Percentiles rank a stretch among this genome's conserved stretches.
These are phyloP conservation scores for Centrapalus pauciflorus DNA, from an alignment of 129 eudicot species.

Conservation along the genomic window DNA sequence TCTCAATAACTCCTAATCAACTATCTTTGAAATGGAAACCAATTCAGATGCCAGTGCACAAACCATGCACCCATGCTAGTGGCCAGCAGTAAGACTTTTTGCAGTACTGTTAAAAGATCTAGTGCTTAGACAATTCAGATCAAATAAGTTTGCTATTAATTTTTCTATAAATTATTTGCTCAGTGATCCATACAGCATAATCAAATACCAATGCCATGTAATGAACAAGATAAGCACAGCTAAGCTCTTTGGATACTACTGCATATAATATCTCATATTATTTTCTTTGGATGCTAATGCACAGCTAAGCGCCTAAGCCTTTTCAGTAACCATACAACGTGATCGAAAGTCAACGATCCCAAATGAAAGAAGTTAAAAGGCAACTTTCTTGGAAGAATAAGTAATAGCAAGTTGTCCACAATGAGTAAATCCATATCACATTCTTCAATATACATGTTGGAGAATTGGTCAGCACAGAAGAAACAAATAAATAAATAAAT, in stretches of 20 bases:
- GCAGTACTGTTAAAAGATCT: conserved; percentile 8
- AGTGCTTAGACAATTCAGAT: conserved; percentile 5
- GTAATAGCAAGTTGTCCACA: conserved; percentile 20
- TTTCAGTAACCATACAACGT: background rate
- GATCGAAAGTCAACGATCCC: conserved; percentile 33
- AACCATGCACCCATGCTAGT: conserved; percentile 20
- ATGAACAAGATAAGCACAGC: conserved; percentile 5
- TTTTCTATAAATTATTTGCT: conserved; percentile 16
- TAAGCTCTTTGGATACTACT: background rate
- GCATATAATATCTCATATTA: too few relatives aligned
- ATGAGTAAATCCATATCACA: conserved; percentile 15
- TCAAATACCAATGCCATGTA: conserved; percentile 10
- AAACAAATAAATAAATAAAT: background rate
- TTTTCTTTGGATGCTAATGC: conserved; percentile 6
- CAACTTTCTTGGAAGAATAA: conserved; percentile 23
- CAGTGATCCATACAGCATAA: conserved; percentile 6
- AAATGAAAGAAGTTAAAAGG: conserved; percentile 27
- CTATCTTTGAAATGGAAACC: background rate
- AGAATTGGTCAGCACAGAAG: background rate
- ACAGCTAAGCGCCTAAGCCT: conserved; percentile 26
- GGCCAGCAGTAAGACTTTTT: conserved; percentile 21
- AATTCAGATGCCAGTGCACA: conserved; percentile 17
- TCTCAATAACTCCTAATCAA: background rate
- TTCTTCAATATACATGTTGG: conserved; percentile 27
- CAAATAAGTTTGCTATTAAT: conserved; percentile 9